Evolutionary conservation across 2,329 filamentous ascomycete species (phyloP).

Genomic region (Epichloe glyceriae): DNA sequence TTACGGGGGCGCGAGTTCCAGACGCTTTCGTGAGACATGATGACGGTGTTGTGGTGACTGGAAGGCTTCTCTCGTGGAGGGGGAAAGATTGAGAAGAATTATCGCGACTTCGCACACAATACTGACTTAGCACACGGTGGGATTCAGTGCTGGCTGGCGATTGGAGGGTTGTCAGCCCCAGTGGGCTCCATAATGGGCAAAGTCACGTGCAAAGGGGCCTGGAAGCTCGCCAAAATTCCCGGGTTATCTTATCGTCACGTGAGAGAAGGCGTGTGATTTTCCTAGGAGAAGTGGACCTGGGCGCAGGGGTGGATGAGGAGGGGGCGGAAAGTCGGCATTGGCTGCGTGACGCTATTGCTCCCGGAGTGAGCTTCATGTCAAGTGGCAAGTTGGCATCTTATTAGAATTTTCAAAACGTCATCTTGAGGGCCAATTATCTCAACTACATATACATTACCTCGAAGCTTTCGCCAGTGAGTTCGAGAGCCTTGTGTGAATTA

Average conservation of each 20-base stretch:
- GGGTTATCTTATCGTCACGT: conserved; percentile 12
- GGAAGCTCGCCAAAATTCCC: neutral
- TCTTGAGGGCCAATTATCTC: neutral
- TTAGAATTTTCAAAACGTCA: neutral
- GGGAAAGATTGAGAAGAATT: conserved; percentile 11
- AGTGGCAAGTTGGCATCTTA: conserved; percentile 1
- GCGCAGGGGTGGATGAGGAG: neutral
- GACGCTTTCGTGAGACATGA: conserved; percentile 76
- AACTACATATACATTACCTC: neutral
- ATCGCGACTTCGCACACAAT: conserved; percentile 5
- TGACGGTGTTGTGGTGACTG: conserved; percentile 22
- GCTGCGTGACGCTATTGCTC: neutral
- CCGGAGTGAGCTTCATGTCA: neutral
- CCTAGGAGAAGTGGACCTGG: neutral
- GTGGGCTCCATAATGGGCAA: conserved; percentile 2
- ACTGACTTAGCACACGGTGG: conserved; percentile 3
- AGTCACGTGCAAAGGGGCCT: conserved; percentile 3
- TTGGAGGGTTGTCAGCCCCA: conserved; percentile 27
- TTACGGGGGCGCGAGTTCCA: conserved; percentile 97
- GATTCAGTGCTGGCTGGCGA: conserved; percentile 16
- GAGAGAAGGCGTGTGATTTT: neutral
- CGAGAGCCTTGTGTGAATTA: neutral
- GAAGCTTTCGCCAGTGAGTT: neutral
- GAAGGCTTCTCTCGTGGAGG: conserved; percentile 9
- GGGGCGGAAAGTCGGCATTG: neutral